These are phyloP conservation scores for Athelia psychrophila DNA, from an alignment of 1,284 basidiomycete species.

Conservation along the genomic window DNA sequence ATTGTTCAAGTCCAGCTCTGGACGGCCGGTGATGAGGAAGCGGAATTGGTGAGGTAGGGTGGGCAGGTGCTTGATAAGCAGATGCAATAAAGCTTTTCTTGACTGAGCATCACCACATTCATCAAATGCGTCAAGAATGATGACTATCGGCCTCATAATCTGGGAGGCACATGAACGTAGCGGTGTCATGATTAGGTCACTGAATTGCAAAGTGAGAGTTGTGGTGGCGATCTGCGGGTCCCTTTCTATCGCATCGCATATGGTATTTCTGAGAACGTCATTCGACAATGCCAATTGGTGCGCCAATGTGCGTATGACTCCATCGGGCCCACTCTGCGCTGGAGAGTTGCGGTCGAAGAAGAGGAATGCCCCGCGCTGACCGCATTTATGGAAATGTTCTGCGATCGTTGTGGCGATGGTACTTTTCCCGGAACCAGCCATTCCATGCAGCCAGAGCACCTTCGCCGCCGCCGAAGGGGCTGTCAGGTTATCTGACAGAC, in stretches of 20 bases:
- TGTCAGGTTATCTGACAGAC: too few relatives aligned
- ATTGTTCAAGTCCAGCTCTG: constrained; percentile 6
- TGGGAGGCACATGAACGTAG: neutral
- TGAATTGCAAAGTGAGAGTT: neutral
- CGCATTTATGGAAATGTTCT: neutral
- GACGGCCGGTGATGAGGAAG: constrained; percentile 7
- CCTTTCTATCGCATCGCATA: neutral
- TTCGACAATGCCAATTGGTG: neutral
- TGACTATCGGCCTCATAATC: neutral
- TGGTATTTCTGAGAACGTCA: neutral
- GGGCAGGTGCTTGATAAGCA: neutral
- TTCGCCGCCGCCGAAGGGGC: neutral
- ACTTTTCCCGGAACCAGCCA: neutral
- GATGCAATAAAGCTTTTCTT: neutral
- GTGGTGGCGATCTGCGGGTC: neutral
- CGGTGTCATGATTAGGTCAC: neutral
- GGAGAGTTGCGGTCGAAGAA: neutral
- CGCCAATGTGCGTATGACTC: neutral
- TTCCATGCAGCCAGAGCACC: neutral
- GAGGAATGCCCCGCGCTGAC: neutral
- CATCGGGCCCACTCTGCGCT: neutral
- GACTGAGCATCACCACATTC: neutral
- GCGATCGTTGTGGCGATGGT: neutral
- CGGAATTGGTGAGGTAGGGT: constrained; percentile 8
- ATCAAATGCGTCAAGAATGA: neutral